Base-by-base conservation (phyloP, 2,329 filamentous ascomycete genomes). In the Xylaria sp. region DNA sequence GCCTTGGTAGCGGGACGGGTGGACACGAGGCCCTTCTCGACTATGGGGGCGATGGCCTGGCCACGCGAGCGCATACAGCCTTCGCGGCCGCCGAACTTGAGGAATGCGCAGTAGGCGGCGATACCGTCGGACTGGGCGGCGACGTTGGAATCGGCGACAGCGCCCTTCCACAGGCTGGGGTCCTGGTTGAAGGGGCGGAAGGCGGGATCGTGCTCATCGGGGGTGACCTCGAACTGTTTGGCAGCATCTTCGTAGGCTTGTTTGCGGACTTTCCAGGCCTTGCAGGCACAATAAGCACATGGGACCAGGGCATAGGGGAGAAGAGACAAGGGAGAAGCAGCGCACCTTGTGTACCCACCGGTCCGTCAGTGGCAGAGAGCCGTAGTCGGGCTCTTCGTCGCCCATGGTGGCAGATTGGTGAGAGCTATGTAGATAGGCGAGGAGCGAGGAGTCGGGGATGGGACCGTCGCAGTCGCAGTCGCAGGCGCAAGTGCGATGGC, bases 241-340 rank as follows among this genome's bases (percentile, higher is more conserved):
- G 90, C 87, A 19, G 92, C 93, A 68, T 95, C 92, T 83, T 99
- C 95, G 75, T 98, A 99, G 54, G 89, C 95, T 73, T 87, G 88
- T 80, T 99, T 99, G 73, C 95, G 87, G 41, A 96, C 93, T 84
- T 99, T 99, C 95, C 95, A 99, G 73, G 91, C 87, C 90, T 91
- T 27, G 8, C 51, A 19, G 23, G 19, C 7, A 35, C 31, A 35
- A 35, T 7, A 11, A 35, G 46, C 11, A 9, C 8, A 35, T 4
- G 7, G 29, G 17, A 35, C 6, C 15, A 43, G 17, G 37, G n/a
- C 2, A 37, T 11, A 17, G n/a, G 23, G 4, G 19, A 17, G 29
- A 46, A 37, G 33, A 44, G 35, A 13, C 7, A n/a, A 40, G 21
- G 19, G 29, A 33, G 29, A 19, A 47, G n/a, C 29, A 66, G 35